These are phyloP conservation scores for Erodium trifolium DNA, from an alignment of 441 rosid species.

Conservation along the genomic window DNA sequence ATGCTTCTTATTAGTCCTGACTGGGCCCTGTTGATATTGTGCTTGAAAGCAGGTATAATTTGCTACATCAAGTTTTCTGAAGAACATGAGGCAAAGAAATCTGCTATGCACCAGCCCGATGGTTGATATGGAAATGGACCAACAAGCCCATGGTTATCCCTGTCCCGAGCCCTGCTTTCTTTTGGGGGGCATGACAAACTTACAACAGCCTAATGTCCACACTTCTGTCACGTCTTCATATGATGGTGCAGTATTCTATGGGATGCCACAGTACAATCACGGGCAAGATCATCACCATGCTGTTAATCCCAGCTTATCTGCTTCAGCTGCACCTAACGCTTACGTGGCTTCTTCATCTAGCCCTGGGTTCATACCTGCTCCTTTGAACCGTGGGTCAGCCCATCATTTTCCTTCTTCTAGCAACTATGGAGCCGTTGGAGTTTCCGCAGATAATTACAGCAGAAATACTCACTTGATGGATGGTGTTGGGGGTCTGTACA, in stretches of 20 bases:
- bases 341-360: conserved; percentile 31
- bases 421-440: conserved; percentile 30
- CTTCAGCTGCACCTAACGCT: conserved; percentile 31
- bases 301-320: too few species aligned
- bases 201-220: conserved; percentile 42
- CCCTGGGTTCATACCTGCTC: conserved; percentile 18
- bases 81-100: conserved; percentile 51
- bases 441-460: conserved; percentile 44
- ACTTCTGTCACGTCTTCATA: conserved; percentile 29
- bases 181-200: conserved; percentile 34
- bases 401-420: too few species aligned
- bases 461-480: conserved; percentile 42
- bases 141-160: conserved; percentile 30
- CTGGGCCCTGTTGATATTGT: conserved; percentile 15
- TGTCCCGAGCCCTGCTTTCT: conserved; percentile 44
- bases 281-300: too few species aligned
- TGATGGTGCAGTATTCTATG: conserved; percentile 40
- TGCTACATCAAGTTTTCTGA: conserved; percentile 17
- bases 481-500: conserved; percentile 43
- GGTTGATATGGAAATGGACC: conserved; percentile 39
- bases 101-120: background rate
- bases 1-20: background rate
- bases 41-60: conserved; percentile 26
- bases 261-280: conserved; percentile 27
- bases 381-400: conserved; percentile 34